phyloP scores from a whole-genome alignment of 2,329 filamentous ascomycete genomes.

The Aureobasidium zeae region DNA sequence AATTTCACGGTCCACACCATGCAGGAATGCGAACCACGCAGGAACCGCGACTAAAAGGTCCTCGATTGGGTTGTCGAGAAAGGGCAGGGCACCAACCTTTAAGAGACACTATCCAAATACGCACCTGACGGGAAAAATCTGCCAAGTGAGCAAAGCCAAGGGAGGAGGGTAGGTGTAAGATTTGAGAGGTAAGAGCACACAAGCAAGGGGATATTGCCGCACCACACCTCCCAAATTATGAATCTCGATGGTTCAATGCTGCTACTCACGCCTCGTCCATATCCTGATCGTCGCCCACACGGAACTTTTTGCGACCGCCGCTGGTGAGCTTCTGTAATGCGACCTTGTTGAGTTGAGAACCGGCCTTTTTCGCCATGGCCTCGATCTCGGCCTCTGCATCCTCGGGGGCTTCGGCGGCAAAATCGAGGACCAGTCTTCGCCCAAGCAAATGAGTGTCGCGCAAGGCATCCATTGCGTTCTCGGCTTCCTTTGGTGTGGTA shows the following conservation, averaged over 20 bases:
- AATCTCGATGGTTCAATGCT: constrained; percentile 10
- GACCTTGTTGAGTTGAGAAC: constrained; percentile 81
- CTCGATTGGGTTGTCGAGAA: constrained; percentile 6
- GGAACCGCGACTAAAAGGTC: background rate
- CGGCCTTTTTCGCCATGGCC: constrained; percentile 94
- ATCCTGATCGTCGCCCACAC: constrained; percentile 62
- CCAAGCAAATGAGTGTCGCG: constrained; percentile 90
- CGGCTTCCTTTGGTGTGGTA: constrained; percentile 78
- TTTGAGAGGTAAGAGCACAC: constrained; percentile 7
- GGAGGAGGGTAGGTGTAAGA: constrained; percentile 8
- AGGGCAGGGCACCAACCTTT: constrained; percentile 12
- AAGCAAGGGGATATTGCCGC: constrained; percentile 16
- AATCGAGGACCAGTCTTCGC: constrained; percentile 80
- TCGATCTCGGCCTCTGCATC: constrained; percentile 94
- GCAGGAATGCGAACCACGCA: constrained; percentile 15
- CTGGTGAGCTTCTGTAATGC: constrained; percentile 81
- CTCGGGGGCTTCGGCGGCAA: constrained; percentile 76
- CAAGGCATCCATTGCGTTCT: constrained; percentile 82
- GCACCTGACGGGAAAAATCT: constrained; percentile 7
- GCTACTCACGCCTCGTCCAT: constrained; percentile 30
- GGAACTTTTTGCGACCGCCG: constrained; percentile 78
- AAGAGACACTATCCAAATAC: background rate
- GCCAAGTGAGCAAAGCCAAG: constrained; percentile 16
- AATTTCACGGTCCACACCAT: constrained; percentile 10
- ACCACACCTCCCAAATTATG: constrained; percentile 12